A percentile compares a stretch with the other conserved stretches of the same genome.
These are phyloP conservation scores for Candida ficus DNA, from an alignment of 805 yeast genomes.

Conservation along the genomic window DNA sequence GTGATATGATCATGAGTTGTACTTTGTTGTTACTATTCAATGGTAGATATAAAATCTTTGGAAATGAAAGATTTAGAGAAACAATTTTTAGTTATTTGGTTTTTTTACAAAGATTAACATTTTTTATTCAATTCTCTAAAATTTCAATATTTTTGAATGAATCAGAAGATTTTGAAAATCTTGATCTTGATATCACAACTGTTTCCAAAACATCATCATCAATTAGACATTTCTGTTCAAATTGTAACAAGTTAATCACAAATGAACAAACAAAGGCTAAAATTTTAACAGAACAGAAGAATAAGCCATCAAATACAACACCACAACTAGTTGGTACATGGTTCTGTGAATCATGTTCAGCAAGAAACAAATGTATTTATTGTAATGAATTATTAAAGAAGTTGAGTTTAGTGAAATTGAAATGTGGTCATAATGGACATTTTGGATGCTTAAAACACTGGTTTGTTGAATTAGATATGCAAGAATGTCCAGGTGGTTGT, in stretches of 20 bases:
- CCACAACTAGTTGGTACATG: constrained; percentile 57
- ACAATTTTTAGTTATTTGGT: constrained; percentile 54
- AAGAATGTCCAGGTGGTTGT: constrained; percentile 74
- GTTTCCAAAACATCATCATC: constrained; percentile 28
- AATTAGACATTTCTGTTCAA: constrained; percentile 54
- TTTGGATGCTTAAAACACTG: constrained; percentile 73
- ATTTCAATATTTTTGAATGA: constrained; percentile 40
- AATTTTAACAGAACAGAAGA: constrained; percentile 15
- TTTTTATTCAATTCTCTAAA: constrained; percentile 55
- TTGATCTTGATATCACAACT: constrained; percentile 7
- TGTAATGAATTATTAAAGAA: constrained; percentile 79
- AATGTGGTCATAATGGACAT: constrained; percentile 89
- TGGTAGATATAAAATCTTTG: constrained; percentile 31
- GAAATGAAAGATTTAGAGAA: constrained; percentile 38
- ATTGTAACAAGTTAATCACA: constrained; percentile 52
- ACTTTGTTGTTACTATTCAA: constrained; percentile 52
- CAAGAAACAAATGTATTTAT: constrained; percentile 45
- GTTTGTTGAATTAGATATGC: constrained; percentile 60
- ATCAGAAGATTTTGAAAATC: constrained; percentile 18
- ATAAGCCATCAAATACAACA: neutral
- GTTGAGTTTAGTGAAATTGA: constrained; percentile 49
- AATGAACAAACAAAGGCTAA: constrained; percentile 51
- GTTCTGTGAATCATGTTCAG: constrained; percentile 79
- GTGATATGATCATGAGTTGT: constrained; percentile 59
- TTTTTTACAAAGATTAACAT: constrained; percentile 40